Evolutionary conservation across 257 asterid species (phyloP).

Genomic region (Scutellaria minor): DNA sequence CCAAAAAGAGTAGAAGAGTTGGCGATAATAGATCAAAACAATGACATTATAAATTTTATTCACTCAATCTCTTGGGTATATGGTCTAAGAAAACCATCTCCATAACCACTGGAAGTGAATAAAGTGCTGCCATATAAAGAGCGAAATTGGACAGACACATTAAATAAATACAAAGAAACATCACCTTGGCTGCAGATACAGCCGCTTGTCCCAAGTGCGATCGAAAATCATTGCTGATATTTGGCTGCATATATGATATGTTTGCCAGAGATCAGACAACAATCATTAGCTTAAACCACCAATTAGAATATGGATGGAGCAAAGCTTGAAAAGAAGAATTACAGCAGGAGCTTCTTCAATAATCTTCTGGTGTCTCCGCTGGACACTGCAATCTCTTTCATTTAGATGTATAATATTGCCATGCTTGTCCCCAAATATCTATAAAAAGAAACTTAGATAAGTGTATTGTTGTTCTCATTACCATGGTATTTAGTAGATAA

Average conservation of each 20-base stretch:
- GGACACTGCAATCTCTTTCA: slow-evolving; percentile 99
- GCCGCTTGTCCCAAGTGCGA: slow-evolving; percentile 93
- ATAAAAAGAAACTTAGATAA: slow-evolving; percentile 31
- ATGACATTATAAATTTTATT: neutral
- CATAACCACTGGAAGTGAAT: slow-evolving; percentile 1
- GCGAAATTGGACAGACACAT: slow-evolving; percentile 32
- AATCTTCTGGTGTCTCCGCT: slow-evolving; percentile 98
- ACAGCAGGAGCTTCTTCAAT: slow-evolving; percentile 99
- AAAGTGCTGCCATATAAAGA: slow-evolving; percentile 7
- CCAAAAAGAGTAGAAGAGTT: slow-evolving; percentile 1
- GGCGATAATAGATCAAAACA: neutral
- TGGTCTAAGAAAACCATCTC: slow-evolving; percentile 1
- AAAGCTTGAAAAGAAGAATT: slow-evolving; percentile 40
- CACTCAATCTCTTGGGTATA: neutral
- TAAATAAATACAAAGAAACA: slow-evolving; percentile 26
- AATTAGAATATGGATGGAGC: slow-evolving; percentile 32
- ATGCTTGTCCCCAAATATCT: slow-evolving; percentile 93
- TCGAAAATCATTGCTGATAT: slow-evolving; percentile 67
- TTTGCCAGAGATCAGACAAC: slow-evolving; percentile 31
- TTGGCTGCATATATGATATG: slow-evolving; percentile 71
- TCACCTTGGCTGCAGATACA: slow-evolving; percentile 98
- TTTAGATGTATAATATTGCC: slow-evolving; percentile 88
- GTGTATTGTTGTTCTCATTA: slow-evolving; percentile 13
- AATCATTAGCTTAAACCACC: slow-evolving; percentile 33
- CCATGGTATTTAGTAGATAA: slow-evolving; percentile 24